Evolutionary conservation across 2,329 filamentous ascomycete genomes (phyloP), one percentile per base, ranked within the genome.

Genomic region (Colletotrichum graminicola): DNA sequence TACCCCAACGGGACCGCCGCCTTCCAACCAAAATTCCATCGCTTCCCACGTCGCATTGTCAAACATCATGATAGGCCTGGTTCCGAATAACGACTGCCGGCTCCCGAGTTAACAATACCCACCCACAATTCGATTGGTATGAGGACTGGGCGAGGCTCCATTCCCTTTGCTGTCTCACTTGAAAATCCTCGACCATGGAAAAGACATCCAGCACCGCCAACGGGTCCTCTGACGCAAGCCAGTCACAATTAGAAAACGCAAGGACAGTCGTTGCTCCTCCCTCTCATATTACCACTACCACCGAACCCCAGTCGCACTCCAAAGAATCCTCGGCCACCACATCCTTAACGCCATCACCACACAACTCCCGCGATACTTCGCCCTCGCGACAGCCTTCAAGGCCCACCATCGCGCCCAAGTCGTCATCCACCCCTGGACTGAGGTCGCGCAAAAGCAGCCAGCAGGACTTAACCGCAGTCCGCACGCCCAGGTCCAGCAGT

Each of bases 381-480:
- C 86, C 86, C 21, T 80, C 80, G 60, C 80, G 84, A 62, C 82
- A 82, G 39, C 75, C 75, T 47, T 78, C 76, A 75, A 81, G 78
- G 76, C 77, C 80, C 47, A 76, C 80, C 23, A 81, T 81, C 7
- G 72, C 70, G 43, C 62, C 73, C 41, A 75, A 72, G 77, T 77
- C 62, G 78, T 76, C 76, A 73, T 81, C 74, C 66, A 78, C 76
- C 56, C 73, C 79, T 32, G 79, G 79, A 64, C 84, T 84, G 62
- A 85, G 88, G 75, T 90, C 91, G 70, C 89, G 91, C 76, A 92
- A 91, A 79, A 90, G 88, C 78, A 93, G 90, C 79, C 78, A 83
- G 65, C 86, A 90, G 73, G 91, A 93, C 67, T 82, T 86, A 71
- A 93, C 90, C 76, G 90, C 91, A 26, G 84, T 87, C 66, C 87